phyloP scores from a whole-genome alignment of 768 basidiomycete genomes.

The Boletus edulis region DNA sequence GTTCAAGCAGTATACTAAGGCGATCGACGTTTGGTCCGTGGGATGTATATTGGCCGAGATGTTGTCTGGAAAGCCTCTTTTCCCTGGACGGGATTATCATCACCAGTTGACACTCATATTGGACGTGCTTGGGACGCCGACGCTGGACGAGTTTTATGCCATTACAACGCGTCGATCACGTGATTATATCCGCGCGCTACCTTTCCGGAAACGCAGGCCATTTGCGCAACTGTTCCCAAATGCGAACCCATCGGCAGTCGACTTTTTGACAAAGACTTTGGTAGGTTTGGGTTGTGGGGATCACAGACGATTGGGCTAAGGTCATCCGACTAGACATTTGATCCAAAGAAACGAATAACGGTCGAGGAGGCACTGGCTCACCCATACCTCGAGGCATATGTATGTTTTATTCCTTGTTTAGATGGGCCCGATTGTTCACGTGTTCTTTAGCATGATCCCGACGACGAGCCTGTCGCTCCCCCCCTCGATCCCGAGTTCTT shows the following conservation, averaged over 20 bases:
- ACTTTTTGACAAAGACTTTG: conserved; percentile 82
- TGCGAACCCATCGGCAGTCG: conserved; percentile 74
- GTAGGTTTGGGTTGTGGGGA: conserved; percentile 35
- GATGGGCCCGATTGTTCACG: conserved; percentile 1
- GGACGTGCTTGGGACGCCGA: conserved; percentile 95
- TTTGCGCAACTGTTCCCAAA: conserved; percentile 89
- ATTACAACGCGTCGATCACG: conserved; percentile 90
- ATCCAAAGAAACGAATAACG: conserved; percentile 94
- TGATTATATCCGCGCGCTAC: conserved; percentile 93
- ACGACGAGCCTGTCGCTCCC: conserved; percentile 93
- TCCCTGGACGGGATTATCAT: conserved; percentile 96
- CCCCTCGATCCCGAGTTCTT: conserved; percentile 97
- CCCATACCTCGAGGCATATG: conserved; percentile 92
- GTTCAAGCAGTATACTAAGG: conserved; percentile 98
- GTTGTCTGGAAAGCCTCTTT: conserved; percentile 94
- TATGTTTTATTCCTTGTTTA: conserved; percentile 33
- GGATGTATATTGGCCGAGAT: conserved; percentile 93
- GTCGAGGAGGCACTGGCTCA: conserved; percentile 95
- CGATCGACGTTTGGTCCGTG: conserved; percentile 88
- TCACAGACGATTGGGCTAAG: neutral
- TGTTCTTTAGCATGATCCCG: conserved; percentile 75
- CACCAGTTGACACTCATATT: conserved; percentile 95
- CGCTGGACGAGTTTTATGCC: conserved; percentile 96
- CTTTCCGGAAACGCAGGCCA: conserved; percentile 84
- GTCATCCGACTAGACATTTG: conserved; percentile 68